Conservation (phyloP, 768 basidiomycete species). For the Leccinum obscurum region DNA sequence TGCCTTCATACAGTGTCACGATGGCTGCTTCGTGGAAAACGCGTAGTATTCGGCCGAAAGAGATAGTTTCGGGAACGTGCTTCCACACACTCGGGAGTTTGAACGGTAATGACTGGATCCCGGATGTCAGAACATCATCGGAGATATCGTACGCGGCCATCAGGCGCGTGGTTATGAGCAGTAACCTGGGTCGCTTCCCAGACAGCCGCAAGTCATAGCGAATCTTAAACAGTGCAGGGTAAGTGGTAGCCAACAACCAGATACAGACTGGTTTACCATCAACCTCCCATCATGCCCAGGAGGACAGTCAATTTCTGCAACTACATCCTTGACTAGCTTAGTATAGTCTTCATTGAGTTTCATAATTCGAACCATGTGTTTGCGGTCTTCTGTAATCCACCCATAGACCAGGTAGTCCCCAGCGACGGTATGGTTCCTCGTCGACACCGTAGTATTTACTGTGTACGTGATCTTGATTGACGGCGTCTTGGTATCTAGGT, state of each 20-base stretch:
- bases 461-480: constrained; percentile 28
- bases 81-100: constrained; percentile 22
- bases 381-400: constrained; percentile 32
- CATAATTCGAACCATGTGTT: constrained; percentile 31
- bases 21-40: constrained; percentile 29
- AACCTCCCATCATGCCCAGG: constrained; percentile 27
- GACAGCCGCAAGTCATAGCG: constrained; percentile 32
- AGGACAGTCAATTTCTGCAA: constrained; percentile 31
- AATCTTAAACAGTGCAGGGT: constrained; percentile 13
- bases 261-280: constrained; percentile 18
- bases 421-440: constrained; percentile 27
- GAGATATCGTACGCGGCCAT: constrained; percentile 33
- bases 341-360: constrained; percentile 30
- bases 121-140: constrained; percentile 14
- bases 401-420: constrained; percentile 31
- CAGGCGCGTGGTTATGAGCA: constrained; percentile 29
- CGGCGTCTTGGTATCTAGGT: constrained; percentile 26
- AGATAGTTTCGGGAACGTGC: constrained; percentile 19
- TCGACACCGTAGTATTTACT: constrained; percentile 23
- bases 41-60: constrained; percentile 30
- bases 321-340: constrained; percentile 19
- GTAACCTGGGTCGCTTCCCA: constrained; percentile 24
- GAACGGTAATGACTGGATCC: constrained; percentile 6
- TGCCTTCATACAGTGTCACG: constrained; percentile 28
- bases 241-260: not conserved